Conservation (phyloP, 2,329 filamentous ascomycete species). For the Orbilia javanica region DNA sequence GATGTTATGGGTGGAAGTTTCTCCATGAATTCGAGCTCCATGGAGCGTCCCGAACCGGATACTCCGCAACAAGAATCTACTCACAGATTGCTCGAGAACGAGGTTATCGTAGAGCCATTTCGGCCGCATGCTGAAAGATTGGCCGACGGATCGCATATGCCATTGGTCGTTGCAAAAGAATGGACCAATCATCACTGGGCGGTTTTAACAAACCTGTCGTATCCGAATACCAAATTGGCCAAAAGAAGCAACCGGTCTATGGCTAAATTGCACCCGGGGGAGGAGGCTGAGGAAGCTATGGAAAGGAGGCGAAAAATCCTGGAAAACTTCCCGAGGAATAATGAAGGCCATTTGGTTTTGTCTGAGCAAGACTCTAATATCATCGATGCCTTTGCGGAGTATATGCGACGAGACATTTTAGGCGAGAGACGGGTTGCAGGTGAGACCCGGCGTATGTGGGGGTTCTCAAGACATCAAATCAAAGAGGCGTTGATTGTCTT, state of each 20-base stretch:
- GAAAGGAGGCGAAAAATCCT: constrained; percentile 37
- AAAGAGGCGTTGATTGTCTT: constrained; percentile 51
- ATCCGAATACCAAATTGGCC: constrained; percentile 27
- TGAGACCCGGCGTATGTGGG: constrained; percentile 54
- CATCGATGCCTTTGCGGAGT: constrained; percentile 50
- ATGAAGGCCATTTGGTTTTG: constrained; percentile 27
- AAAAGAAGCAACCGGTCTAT: constrained; percentile 37
- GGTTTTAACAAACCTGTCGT: constrained; percentile 36
- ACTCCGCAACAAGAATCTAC: constrained; percentile 46
- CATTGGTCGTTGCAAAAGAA: constrained; percentile 40
- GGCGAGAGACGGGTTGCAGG: constrained; percentile 42
- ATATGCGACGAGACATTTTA: constrained; percentile 49
- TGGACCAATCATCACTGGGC: constrained; percentile 52
- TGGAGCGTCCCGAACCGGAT: constrained; percentile 26
- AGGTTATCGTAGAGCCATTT: constrained; percentile 53
- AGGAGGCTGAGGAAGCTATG: constrained; percentile 41
- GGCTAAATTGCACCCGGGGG: constrained; percentile 37
- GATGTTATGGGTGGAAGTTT: constrained; percentile 50
- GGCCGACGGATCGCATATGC: constrained; percentile 36
- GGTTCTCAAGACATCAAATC: constrained; percentile 53
- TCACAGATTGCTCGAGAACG: constrained; percentile 50
- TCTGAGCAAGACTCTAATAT: constrained; percentile 40
- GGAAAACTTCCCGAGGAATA: constrained; percentile 37
- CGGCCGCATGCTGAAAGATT: constrained; percentile 32
- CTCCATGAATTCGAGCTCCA: constrained; percentile 31